These are phyloP conservation scores for Globisporangium canariense DNA, from an alignment of 352 stramenopile genomes.

Conservation along the genomic window DNA sequence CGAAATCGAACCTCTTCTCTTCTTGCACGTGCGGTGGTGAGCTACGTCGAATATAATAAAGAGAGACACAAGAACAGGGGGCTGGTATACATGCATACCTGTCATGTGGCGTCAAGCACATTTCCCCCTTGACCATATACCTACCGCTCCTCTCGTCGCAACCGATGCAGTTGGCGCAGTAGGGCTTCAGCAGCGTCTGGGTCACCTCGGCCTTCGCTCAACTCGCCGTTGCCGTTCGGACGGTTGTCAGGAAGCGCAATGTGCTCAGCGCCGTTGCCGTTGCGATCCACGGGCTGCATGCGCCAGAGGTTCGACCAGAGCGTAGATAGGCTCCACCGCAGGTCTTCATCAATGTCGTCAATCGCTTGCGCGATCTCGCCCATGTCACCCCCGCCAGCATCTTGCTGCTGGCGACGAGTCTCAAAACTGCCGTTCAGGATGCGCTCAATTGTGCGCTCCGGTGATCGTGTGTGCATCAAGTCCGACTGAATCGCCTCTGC, in stretches of 20 bases:
- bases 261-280: slow-evolving; percentile 7
- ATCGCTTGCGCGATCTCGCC: slow-evolving; percentile 31
- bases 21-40: not conserved
- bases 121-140: not conserved
- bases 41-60: slow-evolving; percentile 8
- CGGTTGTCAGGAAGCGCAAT: slow-evolving; percentile 8
- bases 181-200: slow-evolving; percentile 18
- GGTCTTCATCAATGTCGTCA: slow-evolving; percentile 36
- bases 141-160: slow-evolving; percentile 15
- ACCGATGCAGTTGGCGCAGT: slow-evolving; percentile 16
- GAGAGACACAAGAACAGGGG: not conserved
- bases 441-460: slow-evolving; percentile 69
- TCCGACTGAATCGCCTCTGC: slow-evolving; percentile 53
- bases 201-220: not conserved
- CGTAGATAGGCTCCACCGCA: slow-evolving; percentile 38
- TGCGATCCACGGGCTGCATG: not conserved
- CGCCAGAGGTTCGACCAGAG: slow-evolving; percentile 28
- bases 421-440: slow-evolving; percentile 58
- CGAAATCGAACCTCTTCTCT: not conserved
- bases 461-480: slow-evolving; percentile 48
- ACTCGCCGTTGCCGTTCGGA: not conserved
- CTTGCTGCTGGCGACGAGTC: slow-evolving; percentile 28
- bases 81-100: not conserved
- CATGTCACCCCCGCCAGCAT: slow-evolving; percentile 16
- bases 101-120: not conserved